Evolutionary conservation across 2,329 filamentous ascomycete species (phyloP).

Genomic region (Clonostachys byssicola): DNA sequence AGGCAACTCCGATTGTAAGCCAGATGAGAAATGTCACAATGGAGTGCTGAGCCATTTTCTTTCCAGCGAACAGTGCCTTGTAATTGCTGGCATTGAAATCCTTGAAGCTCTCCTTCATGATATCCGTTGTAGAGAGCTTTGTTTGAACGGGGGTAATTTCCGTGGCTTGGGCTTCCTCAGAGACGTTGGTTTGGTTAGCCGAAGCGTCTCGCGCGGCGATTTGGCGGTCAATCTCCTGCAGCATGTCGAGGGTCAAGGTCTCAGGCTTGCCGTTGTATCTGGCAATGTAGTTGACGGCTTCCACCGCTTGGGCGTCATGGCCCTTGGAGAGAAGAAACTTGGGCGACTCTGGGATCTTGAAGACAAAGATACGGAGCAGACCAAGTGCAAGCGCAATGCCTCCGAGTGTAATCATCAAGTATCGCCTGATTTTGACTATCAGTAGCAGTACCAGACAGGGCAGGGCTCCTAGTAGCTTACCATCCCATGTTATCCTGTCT

Average conservation of each 20-base stretch:
- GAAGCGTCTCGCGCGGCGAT: neutral
- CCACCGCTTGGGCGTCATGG: slow-evolving; percentile 38
- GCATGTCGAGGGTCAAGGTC: slow-evolving; percentile 23
- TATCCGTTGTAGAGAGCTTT: slow-evolving; percentile 5
- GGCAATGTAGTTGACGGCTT: slow-evolving; percentile 38
- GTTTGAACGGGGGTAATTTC: neutral
- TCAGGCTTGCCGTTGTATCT: slow-evolving; percentile 23
- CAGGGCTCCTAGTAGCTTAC: slow-evolving; percentile 6
- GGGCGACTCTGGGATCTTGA: slow-evolving; percentile 36
- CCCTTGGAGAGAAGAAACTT: slow-evolving; percentile 34
- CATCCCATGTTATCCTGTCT: slow-evolving; percentile 39
- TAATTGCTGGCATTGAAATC: slow-evolving; percentile 18
- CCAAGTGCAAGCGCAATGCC: slow-evolving; percentile 30
- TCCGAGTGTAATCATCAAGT: slow-evolving; percentile 33
- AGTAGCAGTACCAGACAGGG: neutral
- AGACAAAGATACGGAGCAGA: slow-evolving; percentile 30
- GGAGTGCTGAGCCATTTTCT: slow-evolving; percentile 24
- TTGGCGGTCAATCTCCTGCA: slow-evolving; percentile 13
- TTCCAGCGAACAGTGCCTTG: slow-evolving; percentile 20
- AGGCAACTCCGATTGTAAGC: slow-evolving; percentile 39
- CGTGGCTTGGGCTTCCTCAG: neutral
- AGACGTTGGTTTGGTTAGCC: neutral
- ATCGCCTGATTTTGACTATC: slow-evolving; percentile 17
- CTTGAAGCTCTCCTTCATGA: slow-evolving; percentile 16
- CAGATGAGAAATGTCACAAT: slow-evolving; percentile 33